Evolutionary conservation across 192 early-diverging fungal genomes (phyloP).

Genomic region (Entomortierella lignicola): DNA sequence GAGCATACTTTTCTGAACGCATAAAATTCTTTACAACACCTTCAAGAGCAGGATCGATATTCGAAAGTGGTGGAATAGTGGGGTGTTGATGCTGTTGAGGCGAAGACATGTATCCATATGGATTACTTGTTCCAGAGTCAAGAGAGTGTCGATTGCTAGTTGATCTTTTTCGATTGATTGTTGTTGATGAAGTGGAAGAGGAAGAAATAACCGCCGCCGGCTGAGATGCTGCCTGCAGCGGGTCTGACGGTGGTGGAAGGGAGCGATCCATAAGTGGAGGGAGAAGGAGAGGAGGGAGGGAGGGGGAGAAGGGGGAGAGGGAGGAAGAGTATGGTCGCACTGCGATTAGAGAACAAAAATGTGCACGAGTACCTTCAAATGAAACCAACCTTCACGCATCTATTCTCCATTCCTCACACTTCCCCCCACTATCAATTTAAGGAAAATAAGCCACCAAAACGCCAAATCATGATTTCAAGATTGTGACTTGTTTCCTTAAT

Average conservation of each 20-base stretch:
- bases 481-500: no score
- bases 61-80: slow-evolving; percentile 4
- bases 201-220: background rate
- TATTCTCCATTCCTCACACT: no score
- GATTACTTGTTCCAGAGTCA: slow-evolving; percentile 1
- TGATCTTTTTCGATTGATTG: slow-evolving; percentile 12
- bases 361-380: no score
- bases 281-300: background rate
- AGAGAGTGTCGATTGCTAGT: slow-evolving; percentile 4
- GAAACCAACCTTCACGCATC: no score
- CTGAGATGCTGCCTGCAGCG: background rate
- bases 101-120: slow-evolving; percentile 16
- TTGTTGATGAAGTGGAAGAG: background rate
- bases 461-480: no score
- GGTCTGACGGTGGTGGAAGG: background rate
- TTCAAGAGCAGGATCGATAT: slow-evolving; percentile 38
- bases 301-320: background rate
- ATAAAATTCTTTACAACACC: slow-evolving; percentile 45
- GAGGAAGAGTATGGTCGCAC: background rate
- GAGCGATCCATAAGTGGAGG: background rate
- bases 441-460: no score
- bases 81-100: slow-evolving; percentile 25
- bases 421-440: no score
- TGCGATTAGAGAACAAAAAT: background rate
- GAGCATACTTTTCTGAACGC: slow-evolving; percentile 49